Evolutionary conservation across 2,329 filamentous ascomycete species (phyloP).

Genomic region (Truncatella angustata): DNA sequence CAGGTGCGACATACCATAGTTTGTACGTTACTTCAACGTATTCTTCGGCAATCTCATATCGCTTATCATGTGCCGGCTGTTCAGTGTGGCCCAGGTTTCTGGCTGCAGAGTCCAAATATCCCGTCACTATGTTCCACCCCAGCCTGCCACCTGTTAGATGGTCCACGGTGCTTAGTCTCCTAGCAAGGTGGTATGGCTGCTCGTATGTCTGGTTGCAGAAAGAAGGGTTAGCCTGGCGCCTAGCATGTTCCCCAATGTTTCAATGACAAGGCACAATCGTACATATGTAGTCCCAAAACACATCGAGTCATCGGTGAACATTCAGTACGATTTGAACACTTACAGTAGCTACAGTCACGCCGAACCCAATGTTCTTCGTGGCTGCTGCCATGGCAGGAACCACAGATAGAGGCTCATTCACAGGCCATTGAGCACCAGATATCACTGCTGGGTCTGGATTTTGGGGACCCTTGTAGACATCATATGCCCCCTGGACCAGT

Average conservation of each 20-base stretch:
- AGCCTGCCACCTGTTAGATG: slow-evolving; percentile 58
- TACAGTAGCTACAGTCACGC: slow-evolving; percentile 59
- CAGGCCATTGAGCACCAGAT: slow-evolving; percentile 20
- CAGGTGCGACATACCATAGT: slow-evolving; percentile 17
- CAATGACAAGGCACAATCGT: too few relatives aligned
- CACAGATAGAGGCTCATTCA: slow-evolving; percentile 33
- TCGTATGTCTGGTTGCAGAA: too few relatives aligned
- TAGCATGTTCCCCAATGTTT: too few relatives aligned
- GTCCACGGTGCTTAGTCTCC: slow-evolving; percentile 58
- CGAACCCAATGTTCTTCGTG: slow-evolving; percentile 60
- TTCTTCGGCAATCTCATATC: slow-evolving; percentile 59
- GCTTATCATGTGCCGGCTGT: slow-evolving; percentile 57
- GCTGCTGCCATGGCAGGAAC: slow-evolving; percentile 59
- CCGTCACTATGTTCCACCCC: slow-evolving; percentile 61
- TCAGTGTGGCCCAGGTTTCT: slow-evolving; percentile 58
- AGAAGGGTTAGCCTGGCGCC: too few relatives aligned
- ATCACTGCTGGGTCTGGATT: slow-evolving; percentile 33
- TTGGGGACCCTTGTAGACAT: slow-evolving; percentile 11
- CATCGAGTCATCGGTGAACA: too few relatives aligned
- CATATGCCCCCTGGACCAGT: slow-evolving; percentile 43
- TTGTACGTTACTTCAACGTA: slow-evolving; percentile 61
- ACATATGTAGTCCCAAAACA: too few relatives aligned
- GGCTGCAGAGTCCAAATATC: slow-evolving; percentile 52
- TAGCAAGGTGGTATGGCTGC: slow-evolving; percentile 57
- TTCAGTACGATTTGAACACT: too few relatives aligned